phyloP scores from a whole-genome alignment of 2,329 filamentous ascomycete genomes.

The Pseudogymnoascus sp. region DNA sequence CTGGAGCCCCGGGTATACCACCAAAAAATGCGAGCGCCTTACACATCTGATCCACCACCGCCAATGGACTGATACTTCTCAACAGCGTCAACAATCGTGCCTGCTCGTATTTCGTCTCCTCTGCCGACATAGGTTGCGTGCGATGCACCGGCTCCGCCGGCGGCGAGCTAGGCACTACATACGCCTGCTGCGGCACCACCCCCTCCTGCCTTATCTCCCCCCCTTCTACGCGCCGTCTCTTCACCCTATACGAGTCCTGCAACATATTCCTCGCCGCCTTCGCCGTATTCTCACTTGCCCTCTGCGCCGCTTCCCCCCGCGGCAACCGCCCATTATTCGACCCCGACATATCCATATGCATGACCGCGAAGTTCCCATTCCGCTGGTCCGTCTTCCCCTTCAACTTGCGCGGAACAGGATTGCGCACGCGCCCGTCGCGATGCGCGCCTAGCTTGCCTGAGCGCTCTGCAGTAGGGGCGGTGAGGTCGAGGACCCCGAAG shows the following conservation, averaged over 20 bases:
- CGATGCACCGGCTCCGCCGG: slow-evolving; percentile 16
- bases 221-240: slow-evolving; percentile 22
- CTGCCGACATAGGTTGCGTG: slow-evolving; percentile 32
- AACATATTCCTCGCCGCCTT: slow-evolving; percentile 50
- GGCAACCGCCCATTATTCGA: slow-evolving; percentile 38
- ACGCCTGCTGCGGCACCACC: slow-evolving; percentile 11
- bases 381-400: slow-evolving; percentile 50
- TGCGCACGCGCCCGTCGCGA: slow-evolving; percentile 44
- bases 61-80: slow-evolving; percentile 45
- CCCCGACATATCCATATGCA: slow-evolving; percentile 48
- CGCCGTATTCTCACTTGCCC: slow-evolving; percentile 54
- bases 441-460: slow-evolving; percentile 29
- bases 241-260: slow-evolving; percentile 44
- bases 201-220: slow-evolving; percentile 18
- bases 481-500: slow-evolving; percentile 48
- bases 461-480: slow-evolving; percentile 34
- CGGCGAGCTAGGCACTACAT: not conserved
- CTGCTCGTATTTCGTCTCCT: slow-evolving; percentile 52
- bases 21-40: slow-evolving; percentile 58
- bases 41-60: slow-evolving; percentile 55
- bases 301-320: slow-evolving; percentile 55
- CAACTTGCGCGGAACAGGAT: slow-evolving; percentile 54
- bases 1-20: slow-evolving; percentile 47
- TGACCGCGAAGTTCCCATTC: slow-evolving; percentile 55
- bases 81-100: slow-evolving; percentile 51